Base-by-base conservation (phyloP, 2,329 filamentous ascomycete species). In the Beauveria brongniartii region DNA sequence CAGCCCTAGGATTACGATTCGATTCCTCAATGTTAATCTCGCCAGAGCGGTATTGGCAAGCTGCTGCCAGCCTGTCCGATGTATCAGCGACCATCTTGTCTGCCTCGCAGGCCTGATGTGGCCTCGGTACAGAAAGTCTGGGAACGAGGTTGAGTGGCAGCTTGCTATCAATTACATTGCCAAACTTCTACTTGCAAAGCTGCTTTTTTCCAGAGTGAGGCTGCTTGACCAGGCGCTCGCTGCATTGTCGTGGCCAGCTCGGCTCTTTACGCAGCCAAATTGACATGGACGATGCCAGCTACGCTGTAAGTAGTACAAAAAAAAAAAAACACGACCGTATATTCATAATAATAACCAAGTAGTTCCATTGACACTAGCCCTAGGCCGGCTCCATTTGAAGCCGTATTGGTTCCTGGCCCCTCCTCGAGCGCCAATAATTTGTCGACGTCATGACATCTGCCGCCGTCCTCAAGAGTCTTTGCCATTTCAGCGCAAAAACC, bases 161-260 rank as follows among this genome's bases (percentile, higher is more conserved):
- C 78, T 84, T 64, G 81, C 75, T 34, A 77, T 75, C 7, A 82
- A 83, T 65, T 77, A 83, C 65, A 67, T 85, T 3, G 74, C 70
- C 6, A 79, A 82, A 63, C 84, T 83, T 69, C 72, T 82, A 0
- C 72, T 83, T 12, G 77, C 80, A 64, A 72, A 80, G 18, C 71
- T 82, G 0, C 3, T 44, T 5, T 2, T n/a, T n/a, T 20, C 6
- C 20, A 30, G 37, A 20, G n/a, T 3, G 18, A 44, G 26, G 24
- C 41, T 6, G 40, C 41, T 9, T 41, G n/a, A 12, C 40, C 18
- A 5, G 53, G 53, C 24, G 10, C 26, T 46, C n/a, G 2, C 43
- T 12, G 18, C 20, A 30, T 47, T 2, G 41, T 55, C 18, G 41
- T 37, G 5, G 26, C 53, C 3, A 47, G 53, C 10, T 37, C 41